phyloP scores from a whole-genome alignment of 768 basidiomycete species.

The Suillus tomentosus region DNA sequence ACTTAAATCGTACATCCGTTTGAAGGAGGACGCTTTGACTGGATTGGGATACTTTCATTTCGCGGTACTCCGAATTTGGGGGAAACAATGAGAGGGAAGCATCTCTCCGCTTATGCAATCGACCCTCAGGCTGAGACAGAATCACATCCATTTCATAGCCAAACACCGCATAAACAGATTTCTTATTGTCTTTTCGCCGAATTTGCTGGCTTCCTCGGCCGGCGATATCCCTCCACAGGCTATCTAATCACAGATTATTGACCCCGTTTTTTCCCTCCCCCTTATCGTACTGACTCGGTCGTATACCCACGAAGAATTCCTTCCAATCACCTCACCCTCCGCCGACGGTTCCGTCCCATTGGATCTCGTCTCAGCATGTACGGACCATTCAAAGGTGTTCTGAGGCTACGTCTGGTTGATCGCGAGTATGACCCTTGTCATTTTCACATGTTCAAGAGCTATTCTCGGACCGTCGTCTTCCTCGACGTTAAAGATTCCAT shows the following conservation, averaged over 20 bases:
- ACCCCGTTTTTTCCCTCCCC: slow-evolving; percentile 27
- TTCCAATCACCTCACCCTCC: slow-evolving; percentile 24
- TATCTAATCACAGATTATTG: slow-evolving; percentile 38
- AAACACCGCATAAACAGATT: slow-evolving; percentile 41
- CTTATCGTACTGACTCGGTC: slow-evolving; percentile 37
- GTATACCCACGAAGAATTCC: slow-evolving; percentile 31
- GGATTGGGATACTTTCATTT: slow-evolving; percentile 19
- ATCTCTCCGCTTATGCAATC: slow-evolving; percentile 35
- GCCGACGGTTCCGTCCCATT: slow-evolving; percentile 31
- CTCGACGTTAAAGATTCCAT: slow-evolving; percentile 30
- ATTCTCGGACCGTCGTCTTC: not conserved
- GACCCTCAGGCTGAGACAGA: slow-evolving; percentile 27
- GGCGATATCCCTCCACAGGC: slow-evolving; percentile 39
- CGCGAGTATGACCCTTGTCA: slow-evolving; percentile 1
- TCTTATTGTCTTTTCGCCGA: slow-evolving; percentile 49
- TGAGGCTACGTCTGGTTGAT: too few species aligned
- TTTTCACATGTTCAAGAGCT: slow-evolving; percentile 10
- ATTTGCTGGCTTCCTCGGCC: slow-evolving; percentile 31
- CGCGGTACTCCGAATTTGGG: slow-evolving; percentile 25
- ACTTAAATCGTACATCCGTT: slow-evolving; percentile 30
- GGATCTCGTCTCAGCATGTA: too few species aligned
- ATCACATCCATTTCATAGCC: slow-evolving; percentile 43
- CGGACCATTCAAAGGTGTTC: too few species aligned
- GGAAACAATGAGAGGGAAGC: slow-evolving; percentile 36
- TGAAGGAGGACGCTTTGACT: slow-evolving; percentile 22